Percentiles rank a stretch among this genome's conserved stretches.
These are phyloP conservation scores for Ogataea pignaliae DNA, from an alignment of 805 yeast species.

Conservation along the genomic window DNA sequence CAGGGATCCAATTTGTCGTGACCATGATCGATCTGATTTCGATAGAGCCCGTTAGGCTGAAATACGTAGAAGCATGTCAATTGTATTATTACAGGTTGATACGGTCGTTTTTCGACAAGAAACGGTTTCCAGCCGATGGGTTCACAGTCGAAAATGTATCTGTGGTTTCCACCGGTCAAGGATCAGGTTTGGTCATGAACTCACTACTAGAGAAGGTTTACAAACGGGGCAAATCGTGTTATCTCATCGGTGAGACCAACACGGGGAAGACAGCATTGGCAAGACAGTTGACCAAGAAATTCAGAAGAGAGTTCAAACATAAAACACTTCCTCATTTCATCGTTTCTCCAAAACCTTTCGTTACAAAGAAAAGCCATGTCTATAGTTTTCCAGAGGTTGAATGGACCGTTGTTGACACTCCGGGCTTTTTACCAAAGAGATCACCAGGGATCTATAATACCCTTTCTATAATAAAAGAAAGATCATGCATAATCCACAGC, in stretches of 20 bases:
- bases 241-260: conserved; percentile 27
- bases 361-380: conserved; percentile 9
- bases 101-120: background rate
- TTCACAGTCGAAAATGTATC: too few relatives aligned
- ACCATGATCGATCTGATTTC: conserved; percentile 10
- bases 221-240: conserved; percentile 4
- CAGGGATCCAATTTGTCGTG: conserved; percentile 10
- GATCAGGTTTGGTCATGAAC: too few relatives aligned
- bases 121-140: background rate
- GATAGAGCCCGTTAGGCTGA: background rate
- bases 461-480: conserved; percentile 2
- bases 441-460: conserved; percentile 17
- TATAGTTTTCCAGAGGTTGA: conserved; percentile 13
- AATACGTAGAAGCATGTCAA: background rate
- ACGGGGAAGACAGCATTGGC: conserved; percentile 25
- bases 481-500: too few relatives aligned
- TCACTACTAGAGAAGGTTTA: too few relatives aligned
- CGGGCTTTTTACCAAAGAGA: conserved; percentile 22
- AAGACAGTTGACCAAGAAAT: conserved; percentile 3
- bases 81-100: conserved; percentile 2
- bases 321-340: conserved; percentile 6
- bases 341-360: conserved; percentile 15
- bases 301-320: background rate
- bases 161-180: too few relatives aligned
- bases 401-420: conserved; percentile 24